Base-by-base conservation (phyloP, 352 stramenopile species). In the Globisporangium barbulae region DNA sequence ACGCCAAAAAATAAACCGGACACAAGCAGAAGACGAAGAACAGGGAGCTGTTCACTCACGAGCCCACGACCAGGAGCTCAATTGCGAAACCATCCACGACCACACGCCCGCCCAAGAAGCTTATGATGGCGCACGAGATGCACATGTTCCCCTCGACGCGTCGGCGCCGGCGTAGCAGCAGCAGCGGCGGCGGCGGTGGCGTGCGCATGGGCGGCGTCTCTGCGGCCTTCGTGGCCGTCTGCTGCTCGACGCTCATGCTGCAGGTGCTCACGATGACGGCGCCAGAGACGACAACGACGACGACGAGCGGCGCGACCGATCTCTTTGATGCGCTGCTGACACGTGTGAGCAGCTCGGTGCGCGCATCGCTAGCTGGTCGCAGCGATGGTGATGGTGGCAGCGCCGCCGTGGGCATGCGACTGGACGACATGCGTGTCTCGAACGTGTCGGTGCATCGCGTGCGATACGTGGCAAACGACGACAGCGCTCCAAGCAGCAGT, bases 391-490 rank as follows among this genome's bases (percentile, higher is more conserved):
- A 66, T 72, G 37, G 19, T 9, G 53, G 54, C 57, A 35, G 28
- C 22, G 53, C 54, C 15, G 31, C 54, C 15, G 31, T 50, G 22
- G n/a, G 33, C 33, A 45, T 73, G 67, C 54, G 67, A 44, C 15
- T 53, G 13, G 42, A 60, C 15, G 79, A 89, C 53, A 63, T 91
- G n/a, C 59, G 54, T 45, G 53, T 91, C 31, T 65, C 53, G 59
- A 89, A 89, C 63, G 53, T 91, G 47, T 89, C 79, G 6, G 76
- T 86, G 22, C 78, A 89, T 42, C 78, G 78, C 55, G 70, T 89
- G 13, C 76, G 77, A 13, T 89, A 89, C 62, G 64, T 82, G 37
- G 65, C 72, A 25, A 55, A 53, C 42, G 42, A 55, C 52, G 49
- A 47, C n/a, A 35, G n/a, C 33, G 33, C 33, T 9, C 33, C 33